These are phyloP conservation scores for Podospora pseudocomata DNA, from an alignment of 495 filamentous ascomycete species.

Conservation along the genomic window DNA sequence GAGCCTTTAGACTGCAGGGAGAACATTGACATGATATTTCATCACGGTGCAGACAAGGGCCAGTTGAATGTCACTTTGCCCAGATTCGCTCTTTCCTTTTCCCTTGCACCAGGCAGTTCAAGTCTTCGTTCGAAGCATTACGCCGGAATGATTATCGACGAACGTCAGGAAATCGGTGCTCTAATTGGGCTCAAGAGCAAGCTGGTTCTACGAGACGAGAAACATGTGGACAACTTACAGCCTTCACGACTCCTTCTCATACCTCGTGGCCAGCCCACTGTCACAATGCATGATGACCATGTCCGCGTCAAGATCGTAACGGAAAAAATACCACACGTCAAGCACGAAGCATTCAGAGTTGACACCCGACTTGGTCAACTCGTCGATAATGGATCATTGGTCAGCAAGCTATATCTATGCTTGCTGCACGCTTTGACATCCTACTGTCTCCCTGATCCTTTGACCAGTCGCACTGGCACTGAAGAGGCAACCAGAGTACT, in stretches of 20 bases:
- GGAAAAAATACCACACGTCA: conserved; percentile 18
- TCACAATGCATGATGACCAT: conserved; percentile 31
- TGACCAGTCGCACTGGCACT: conserved; percentile 58
- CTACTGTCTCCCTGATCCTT: conserved; percentile 53
- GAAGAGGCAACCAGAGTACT: conserved; percentile 57
- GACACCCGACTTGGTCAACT: conserved; percentile 49
- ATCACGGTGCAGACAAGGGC: neutral
- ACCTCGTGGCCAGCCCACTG: conserved; percentile 42
- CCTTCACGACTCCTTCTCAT: conserved; percentile 46
- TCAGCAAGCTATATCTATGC: conserved; percentile 51
- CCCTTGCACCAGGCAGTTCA: conserved; percentile 3
- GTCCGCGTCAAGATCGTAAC: conserved; percentile 40
- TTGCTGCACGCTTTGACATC: conserved; percentile 64
- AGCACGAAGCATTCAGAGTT: conserved; percentile 41
- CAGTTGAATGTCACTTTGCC: conserved; percentile 13
- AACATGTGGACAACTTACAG: neutral
- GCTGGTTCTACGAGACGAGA: conserved; percentile 44
- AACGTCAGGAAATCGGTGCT: conserved; percentile 47
- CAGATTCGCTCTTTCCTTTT: conserved; percentile 18
- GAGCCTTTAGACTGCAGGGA: conserved; percentile 8
- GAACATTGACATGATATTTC: conserved; percentile 16
- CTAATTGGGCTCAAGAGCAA: conserved; percentile 53
- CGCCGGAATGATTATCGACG: conserved; percentile 50
- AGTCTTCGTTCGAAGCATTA: conserved; percentile 24
- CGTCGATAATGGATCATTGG: conserved; percentile 48